Evolutionary conservation across 2,329 filamentous ascomycete genomes (phyloP), one percentile per base, ranked within the genome.

Genomic region (Aspergillus vadensis): DNA sequence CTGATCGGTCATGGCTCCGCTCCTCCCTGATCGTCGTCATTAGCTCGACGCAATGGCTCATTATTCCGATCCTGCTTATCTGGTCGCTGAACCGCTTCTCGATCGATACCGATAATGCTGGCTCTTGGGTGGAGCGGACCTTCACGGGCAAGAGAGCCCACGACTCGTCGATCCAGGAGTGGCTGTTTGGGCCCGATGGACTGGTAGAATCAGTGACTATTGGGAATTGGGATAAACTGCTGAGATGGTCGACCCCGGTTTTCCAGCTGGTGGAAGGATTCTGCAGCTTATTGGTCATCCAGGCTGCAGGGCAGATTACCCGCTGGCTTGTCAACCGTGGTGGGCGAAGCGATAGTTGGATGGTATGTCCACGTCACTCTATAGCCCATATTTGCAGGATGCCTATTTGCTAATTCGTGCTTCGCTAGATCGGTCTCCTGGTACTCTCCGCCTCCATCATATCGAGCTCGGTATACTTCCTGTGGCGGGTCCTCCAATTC

Each of bases 221-320:
- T 64, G 92, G 92, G 30, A 86, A 86, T 56, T 99, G 95, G 95
- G 92, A 97, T 74, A 92, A 89, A 73, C 81, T 91, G 53, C 79
- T 99, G 77, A 85, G 89, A 72, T 98, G 96, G 81, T 96, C 93
- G 36, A 96, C 91, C 4, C 95, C 95, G 0, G 85, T 96, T 55
- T 99, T 98, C 80, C 95, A 99, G 79, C 82, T 99, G 8, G 86
- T 91, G 55, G 95, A 99, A 77, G 95, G 95, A 6, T 99, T 99
- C 79, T 98, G 95, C 82, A 98, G 92, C 72, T 80, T 99, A 69
- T 81, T 98, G 59, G 93, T 98, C 65, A 98, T 99, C 60, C 95
- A 99, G 77, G 92, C 93, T 17, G 89, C 91, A 14, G 95, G 95
- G 0, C 94, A 97, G 76, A 92, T 98, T 66, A 96, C 95, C 19